A percentile compares a stretch with the other conserved stretches of the same genome.
Evolutionary conservation across 176 grass and related monocot genomes (phyloP).

Genomic region (Paspalum vaginatum): DNA sequence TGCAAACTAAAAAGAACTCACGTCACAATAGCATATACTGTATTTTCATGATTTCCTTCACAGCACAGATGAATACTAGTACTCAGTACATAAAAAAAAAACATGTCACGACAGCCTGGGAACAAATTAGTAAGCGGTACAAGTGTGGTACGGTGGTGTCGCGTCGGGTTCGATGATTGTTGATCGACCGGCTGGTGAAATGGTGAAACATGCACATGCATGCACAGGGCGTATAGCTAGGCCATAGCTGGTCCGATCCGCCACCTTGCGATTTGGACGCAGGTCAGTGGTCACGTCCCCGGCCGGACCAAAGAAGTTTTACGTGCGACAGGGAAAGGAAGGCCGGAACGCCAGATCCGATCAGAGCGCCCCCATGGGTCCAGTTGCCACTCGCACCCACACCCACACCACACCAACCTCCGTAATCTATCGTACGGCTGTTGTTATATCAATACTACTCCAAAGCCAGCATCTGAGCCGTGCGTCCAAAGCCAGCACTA

Average conservation of each 20-base stretch:
- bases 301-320: neutral
- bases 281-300: slow-evolving; percentile 26
- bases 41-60: no score
- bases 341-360: slow-evolving; percentile 30
- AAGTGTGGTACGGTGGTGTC: no score
- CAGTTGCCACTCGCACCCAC: slow-evolving; percentile 16
- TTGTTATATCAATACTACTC: neutral
- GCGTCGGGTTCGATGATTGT: no score
- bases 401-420: slow-evolving; percentile 7
- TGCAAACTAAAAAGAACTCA: no score
- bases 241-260: neutral
- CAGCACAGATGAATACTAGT: neutral
- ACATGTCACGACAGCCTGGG: neutral
- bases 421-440: slow-evolving; percentile 22
- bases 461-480: neutral
- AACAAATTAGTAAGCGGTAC: neutral
- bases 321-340: slow-evolving; percentile 24
- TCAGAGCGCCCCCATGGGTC: slow-evolving; percentile 10
- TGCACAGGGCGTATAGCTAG: neutral
- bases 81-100: neutral
- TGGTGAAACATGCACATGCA: slow-evolving; percentile 41
- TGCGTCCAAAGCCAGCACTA: slow-evolving; percentile 16
- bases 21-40: no score
- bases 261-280: slow-evolving; percentile 27
- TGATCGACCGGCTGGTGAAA: slow-evolving; percentile 10